Percentiles rank a stretch among this genome's conserved stretches.
Conservation (phyloP, 2,329 filamentous ascomycete species). For the Ophiostoma tasmaniense region DNA sequence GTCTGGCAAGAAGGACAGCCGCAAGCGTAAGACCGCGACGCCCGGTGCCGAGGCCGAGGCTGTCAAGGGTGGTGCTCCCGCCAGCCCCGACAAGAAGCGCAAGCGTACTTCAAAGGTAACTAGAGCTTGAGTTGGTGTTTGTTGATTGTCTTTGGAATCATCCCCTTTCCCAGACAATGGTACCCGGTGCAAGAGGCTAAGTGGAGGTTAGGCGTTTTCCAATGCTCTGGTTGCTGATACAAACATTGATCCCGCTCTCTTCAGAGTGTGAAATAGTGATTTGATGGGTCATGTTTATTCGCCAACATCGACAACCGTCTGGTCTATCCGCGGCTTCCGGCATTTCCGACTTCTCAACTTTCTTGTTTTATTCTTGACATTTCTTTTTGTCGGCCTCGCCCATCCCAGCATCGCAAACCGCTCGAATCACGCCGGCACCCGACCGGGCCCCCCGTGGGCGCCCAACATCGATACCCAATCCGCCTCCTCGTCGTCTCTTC, state of each 20-base stretch:
- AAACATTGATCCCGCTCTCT: conserved; percentile 27
- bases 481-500: neutral
- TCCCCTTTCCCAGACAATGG: conserved; percentile 26
- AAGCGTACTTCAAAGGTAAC: conserved; percentile 50
- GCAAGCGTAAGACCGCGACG: conserved; percentile 49
- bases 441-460: conserved; percentile 1
- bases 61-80: conserved; percentile 34
- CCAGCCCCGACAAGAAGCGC: conserved; percentile 56
- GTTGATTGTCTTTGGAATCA: neutral
- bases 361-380: neutral
- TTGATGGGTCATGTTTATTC: conserved; percentile 23
- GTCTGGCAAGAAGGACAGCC: conserved; percentile 39
- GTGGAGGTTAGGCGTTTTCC: conserved; percentile 27
- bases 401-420: neutral
- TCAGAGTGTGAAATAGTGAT: conserved; percentile 23
- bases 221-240: conserved; percentile 24
- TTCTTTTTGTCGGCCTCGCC: neutral
- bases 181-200: conserved; percentile 42
- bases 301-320: conserved; percentile 9
- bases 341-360: neutral
- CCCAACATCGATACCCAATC: neutral
- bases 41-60: conserved; percentile 38
- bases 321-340: neutral
- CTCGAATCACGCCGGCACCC: neutral
- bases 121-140: conserved; percentile 46